Percentiles rank a stretch among this genome's conserved stretches.
These are phyloP conservation scores for Penicillium cataractarum DNA, from an alignment of 495 filamentous ascomycete species.

Conservation along the genomic window DNA sequence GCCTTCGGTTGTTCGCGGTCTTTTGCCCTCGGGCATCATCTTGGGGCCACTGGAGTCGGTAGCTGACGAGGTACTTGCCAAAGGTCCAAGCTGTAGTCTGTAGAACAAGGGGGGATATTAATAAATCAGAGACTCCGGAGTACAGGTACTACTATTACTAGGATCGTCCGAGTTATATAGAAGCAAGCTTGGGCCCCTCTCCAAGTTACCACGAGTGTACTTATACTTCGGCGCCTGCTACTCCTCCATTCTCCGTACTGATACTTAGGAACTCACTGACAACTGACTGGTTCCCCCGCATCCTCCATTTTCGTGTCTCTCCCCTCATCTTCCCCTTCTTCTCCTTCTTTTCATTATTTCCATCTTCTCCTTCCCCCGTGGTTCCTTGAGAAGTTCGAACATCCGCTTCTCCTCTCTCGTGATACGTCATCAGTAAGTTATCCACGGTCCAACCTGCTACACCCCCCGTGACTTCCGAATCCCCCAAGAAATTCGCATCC, in stretches of 20 bases:
- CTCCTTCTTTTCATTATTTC: not conserved
- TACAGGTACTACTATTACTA: not conserved
- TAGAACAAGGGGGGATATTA: too few species aligned
- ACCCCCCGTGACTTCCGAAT: slow-evolving; percentile 21
- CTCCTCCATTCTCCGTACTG: not conserved
- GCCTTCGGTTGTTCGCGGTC: slow-evolving; percentile 11
- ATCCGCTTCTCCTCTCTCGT: not conserved
- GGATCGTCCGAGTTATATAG: not conserved
- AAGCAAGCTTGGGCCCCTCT: not conserved
- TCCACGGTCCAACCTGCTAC: slow-evolving; percentile 15
- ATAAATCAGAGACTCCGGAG: too few species aligned
- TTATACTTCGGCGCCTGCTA: not conserved
- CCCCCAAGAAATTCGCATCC: slow-evolving; percentile 16
- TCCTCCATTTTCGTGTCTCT: slow-evolving; percentile 1
- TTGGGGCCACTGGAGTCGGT: not conserved
- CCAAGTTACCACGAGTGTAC: not conserved
- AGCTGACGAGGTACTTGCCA: not conserved
- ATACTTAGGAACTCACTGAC: too few species aligned
- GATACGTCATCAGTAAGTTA: slow-evolving; percentile 30
- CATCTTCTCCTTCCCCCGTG: too few species aligned
- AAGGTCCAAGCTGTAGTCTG: not conserved
- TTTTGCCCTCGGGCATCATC: not conserved
- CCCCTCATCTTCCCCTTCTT: not conserved
- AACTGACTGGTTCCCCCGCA: not conserved
- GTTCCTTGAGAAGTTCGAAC: too few species aligned